These are phyloP conservation scores for Scedosporium boydii DNA, from an alignment of 2,329 filamentous ascomycete species.

Conservation along the genomic window DNA sequence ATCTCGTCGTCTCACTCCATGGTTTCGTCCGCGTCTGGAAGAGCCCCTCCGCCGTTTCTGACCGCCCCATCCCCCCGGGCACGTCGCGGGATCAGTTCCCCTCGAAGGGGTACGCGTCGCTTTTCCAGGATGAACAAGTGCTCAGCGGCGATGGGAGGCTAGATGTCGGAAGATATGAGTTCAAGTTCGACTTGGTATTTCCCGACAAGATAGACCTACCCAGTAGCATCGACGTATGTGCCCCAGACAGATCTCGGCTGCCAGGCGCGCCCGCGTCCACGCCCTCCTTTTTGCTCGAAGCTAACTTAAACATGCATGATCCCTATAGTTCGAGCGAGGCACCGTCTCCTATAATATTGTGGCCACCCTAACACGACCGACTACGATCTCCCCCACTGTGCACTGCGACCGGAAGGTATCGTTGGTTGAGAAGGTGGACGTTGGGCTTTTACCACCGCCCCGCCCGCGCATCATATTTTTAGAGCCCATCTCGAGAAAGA, in stretches of 20 bases:
- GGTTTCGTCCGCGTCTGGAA: slow-evolving; percentile 75
- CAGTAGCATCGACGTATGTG: slow-evolving; percentile 88
- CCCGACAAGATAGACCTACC: slow-evolving; percentile 55
- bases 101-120: slow-evolving; percentile 61
- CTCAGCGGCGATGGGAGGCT: slow-evolving; percentile 70
- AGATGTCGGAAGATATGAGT: slow-evolving; percentile 66
- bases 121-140: slow-evolving; percentile 76
- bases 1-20: slow-evolving; percentile 68
- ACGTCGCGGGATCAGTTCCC: background rate
- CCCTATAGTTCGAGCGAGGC: slow-evolving; percentile 77
- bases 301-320: background rate
- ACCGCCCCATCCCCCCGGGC: slow-evolving; percentile 30
- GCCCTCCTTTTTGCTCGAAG: background rate
- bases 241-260: background rate
- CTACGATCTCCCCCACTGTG: slow-evolving; percentile 69
- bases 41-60: slow-evolving; percentile 48
- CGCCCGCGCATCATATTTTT: slow-evolving; percentile 77
- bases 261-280: background rate
- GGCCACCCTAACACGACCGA: slow-evolving; percentile 80
- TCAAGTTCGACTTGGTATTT: slow-evolving; percentile 66
- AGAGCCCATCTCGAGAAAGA: slow-evolving; percentile 70
- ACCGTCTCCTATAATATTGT: slow-evolving; percentile 88
- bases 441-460: slow-evolving; percentile 64
- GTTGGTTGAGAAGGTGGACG: slow-evolving; percentile 74
- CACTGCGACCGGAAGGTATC: slow-evolving; percentile 75